Evolutionary conservation across 2,329 filamentous ascomycete genomes (phyloP).

Genomic region (Sclerotinia minor): DNA sequence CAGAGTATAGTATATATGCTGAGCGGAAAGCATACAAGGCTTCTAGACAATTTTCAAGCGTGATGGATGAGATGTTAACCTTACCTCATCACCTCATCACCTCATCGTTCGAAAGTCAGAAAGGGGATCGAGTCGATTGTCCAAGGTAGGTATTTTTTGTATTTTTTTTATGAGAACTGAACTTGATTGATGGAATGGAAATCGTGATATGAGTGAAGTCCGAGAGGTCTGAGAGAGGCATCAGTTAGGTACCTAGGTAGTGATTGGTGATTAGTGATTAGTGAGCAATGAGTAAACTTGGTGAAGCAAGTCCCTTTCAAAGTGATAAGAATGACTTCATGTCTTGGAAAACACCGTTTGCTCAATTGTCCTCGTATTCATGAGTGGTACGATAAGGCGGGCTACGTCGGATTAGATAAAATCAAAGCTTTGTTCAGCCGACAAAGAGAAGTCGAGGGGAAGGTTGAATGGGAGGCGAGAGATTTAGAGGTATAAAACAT

Average conservation of each 20-base stretch:
- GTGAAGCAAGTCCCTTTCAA: not conserved
- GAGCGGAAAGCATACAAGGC: not conserved
- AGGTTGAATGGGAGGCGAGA: too few relatives aligned
- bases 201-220: not conserved
- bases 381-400: not conserved
- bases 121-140: not conserved
- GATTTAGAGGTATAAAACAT: not conserved
- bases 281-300: not conserved
- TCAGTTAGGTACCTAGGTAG: too few relatives aligned
- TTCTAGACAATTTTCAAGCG: not conserved
- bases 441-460: not conserved
- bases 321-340: not conserved
- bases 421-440: not conserved
- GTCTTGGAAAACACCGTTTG: not conserved
- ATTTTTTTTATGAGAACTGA: too few relatives aligned
- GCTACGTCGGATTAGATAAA: not conserved
- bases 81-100: not conserved
- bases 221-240: not conserved
- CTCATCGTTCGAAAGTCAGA: not conserved
- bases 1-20: too few relatives aligned
- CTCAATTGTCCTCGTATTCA: not conserved
- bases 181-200: not conserved
- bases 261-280: not conserved
- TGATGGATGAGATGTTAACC: not conserved
- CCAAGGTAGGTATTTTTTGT: not conserved